phyloP scores from a whole-genome alignment of 768 basidiomycete genomes.

The Suillus paluster region DNA sequence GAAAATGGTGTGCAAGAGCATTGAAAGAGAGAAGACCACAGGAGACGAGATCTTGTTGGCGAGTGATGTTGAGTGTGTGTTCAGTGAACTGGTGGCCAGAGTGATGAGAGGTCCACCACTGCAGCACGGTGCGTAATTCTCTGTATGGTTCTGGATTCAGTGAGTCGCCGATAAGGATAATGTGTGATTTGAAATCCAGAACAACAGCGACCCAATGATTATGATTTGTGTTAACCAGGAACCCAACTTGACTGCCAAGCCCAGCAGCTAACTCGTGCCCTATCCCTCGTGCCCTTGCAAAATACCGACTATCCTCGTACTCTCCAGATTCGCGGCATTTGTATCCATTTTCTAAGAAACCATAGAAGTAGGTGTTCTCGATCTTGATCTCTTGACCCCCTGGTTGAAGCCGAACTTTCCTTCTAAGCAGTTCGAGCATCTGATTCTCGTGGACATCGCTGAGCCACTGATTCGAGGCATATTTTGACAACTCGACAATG shows the following conservation, averaged over 20 bases:
- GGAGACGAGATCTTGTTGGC: not conserved
- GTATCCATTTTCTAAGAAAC: not conserved
- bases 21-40: not conserved
- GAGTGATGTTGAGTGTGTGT: not conserved
- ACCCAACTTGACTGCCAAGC: not conserved
- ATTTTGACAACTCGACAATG: not conserved
- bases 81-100: not conserved
- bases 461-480: not conserved
- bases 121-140: not conserved
- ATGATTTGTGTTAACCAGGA: not conserved
- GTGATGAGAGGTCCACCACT: constrained; percentile 7
- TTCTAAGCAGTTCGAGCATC: constrained; percentile 3
- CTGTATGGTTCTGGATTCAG: not conserved
- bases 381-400: not conserved
- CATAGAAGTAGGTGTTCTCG: not conserved
- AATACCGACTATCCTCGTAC: not conserved
- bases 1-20: not conserved
- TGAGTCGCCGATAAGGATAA: not conserved
- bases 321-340: not conserved
- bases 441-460: constrained; percentile 1
- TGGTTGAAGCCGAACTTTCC: not conserved
- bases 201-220: not conserved
- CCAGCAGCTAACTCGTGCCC: not conserved
- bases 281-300: not conserved
- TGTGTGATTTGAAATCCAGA: not conserved